Evolutionary conservation across 2,329 filamentous ascomycete species (phyloP).

Genomic region (Aspergillus latus): DNA sequence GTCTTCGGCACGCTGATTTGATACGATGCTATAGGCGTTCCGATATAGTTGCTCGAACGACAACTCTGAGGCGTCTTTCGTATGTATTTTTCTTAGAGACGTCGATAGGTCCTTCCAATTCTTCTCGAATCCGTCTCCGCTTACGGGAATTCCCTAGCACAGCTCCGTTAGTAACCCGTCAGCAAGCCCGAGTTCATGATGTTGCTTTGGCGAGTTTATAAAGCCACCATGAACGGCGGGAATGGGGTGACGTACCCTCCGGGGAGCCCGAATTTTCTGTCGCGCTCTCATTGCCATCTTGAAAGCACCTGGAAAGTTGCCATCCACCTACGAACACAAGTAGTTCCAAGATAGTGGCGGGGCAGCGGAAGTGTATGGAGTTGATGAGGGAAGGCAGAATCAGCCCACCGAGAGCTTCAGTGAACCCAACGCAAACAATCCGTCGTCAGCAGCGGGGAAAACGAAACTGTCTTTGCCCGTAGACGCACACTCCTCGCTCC

Average conservation of each 20-base stretch:
- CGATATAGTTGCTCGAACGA: slow-evolving; percentile 97
- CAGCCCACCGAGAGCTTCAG: not conserved
- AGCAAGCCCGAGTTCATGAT: not conserved
- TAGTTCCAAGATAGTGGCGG: slow-evolving; percentile 3
- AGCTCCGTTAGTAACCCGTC: slow-evolving; percentile 1
- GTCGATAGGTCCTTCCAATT: slow-evolving; percentile 76
- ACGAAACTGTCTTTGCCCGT: not conserved
- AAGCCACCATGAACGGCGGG: not conserved
- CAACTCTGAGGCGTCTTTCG: slow-evolving; percentile 81
- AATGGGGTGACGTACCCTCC: slow-evolving; percentile 58
- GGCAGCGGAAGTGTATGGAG: slow-evolving; percentile 2
- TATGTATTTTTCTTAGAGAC: slow-evolving; percentile 84
- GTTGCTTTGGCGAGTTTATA: not conserved
- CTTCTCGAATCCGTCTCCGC: slow-evolving; percentile 74
- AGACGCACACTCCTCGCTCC: not conserved
- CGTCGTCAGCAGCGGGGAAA: not conserved
- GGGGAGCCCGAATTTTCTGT: slow-evolving; percentile 66
- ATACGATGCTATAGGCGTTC: slow-evolving; percentile 87
- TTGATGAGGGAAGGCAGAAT: slow-evolving; percentile 18
- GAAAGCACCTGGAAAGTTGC: not conserved
- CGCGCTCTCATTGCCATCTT: slow-evolving; percentile 57
- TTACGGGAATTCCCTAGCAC: slow-evolving; percentile 55
- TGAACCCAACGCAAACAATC: not conserved
- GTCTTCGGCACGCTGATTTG: slow-evolving; percentile 78
- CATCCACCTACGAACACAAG: slow-evolving; percentile 11